These are phyloP conservation scores for Zygoascus flipseniorum DNA, from an alignment of 805 yeast genomes.

Conservation along the genomic window DNA sequence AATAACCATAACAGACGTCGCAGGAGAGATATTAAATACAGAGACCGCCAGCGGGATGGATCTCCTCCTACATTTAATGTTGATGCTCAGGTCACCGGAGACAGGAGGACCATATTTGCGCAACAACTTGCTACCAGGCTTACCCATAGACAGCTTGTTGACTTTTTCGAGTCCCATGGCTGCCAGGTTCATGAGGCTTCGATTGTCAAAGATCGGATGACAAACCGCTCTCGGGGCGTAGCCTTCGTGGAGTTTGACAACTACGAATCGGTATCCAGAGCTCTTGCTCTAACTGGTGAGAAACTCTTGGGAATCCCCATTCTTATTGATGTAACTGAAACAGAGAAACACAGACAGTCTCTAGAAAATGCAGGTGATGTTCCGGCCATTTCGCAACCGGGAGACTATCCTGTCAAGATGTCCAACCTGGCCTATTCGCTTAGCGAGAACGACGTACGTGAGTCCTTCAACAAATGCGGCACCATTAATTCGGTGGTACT, in stretches of 20 bases:
- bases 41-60: neutral
- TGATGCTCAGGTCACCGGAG: neutral
- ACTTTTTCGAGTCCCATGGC: conserved; percentile 23
- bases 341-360: conserved; percentile 27
- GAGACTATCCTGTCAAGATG: conserved; percentile 14
- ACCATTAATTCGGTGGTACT: conserved; percentile 71
- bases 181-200: conserved; percentile 28
- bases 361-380: conserved; percentile 9
- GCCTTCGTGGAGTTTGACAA: conserved; percentile 29
- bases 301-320: conserved; percentile 28
- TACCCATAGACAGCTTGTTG: conserved; percentile 23
- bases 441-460: conserved; percentile 64
- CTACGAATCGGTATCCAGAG: conserved; percentile 23
- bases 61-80: neutral
- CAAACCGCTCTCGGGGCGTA: conserved; percentile 28
- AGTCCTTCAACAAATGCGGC: conserved; percentile 63
- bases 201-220: conserved; percentile 26
- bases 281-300: conserved; percentile 27
- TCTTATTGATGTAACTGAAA: conserved; percentile 27
- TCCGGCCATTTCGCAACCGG: neutral
- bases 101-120: conserved; percentile 29
- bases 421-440: conserved; percentile 26
- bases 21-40: neutral
- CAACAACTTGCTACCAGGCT: conserved; percentile 28
- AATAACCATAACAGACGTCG: neutral